Percentiles rank a stretch among this genome's conserved stretches.
Evolutionary conservation across 1,284 basidiomycete genomes (phyloP).

Genomic region (Flammula alnicola): DNA sequence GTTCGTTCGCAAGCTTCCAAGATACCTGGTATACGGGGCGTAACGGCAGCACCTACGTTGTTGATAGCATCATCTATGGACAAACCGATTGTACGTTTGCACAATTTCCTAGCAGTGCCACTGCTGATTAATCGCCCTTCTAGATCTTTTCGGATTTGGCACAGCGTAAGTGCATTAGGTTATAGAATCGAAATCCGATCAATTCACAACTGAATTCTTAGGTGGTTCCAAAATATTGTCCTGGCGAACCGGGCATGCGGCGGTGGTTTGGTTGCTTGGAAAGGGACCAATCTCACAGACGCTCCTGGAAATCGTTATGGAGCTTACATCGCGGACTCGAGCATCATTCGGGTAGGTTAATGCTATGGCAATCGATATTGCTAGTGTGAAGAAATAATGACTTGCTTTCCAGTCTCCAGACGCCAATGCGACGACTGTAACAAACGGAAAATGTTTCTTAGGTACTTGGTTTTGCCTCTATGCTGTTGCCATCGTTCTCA

Average conservation of each 20-base stretch:
- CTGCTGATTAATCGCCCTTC: background rate
- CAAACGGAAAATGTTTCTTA: constrained; percentile 52
- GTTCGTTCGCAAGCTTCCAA: constrained; percentile 64
- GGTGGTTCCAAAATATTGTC: constrained; percentile 64
- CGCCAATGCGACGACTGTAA: constrained; percentile 53
- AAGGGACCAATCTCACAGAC: constrained; percentile 57
- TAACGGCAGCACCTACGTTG: constrained; percentile 62
- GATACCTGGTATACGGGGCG: constrained; percentile 71
- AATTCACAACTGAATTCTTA: too few relatives aligned
- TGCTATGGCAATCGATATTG: constrained; percentile 1
- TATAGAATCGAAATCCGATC: too few relatives aligned
- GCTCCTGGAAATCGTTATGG: constrained; percentile 61
- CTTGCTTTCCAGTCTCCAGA: constrained; percentile 56
- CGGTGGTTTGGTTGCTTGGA: constrained; percentile 67
- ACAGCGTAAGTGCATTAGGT: constrained; percentile 54
- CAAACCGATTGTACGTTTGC: constrained; percentile 65
- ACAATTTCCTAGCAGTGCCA: background rate
- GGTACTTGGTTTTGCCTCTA: constrained; percentile 40
- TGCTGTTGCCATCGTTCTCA: background rate
- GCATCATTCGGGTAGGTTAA: constrained; percentile 56
- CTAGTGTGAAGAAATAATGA: background rate
- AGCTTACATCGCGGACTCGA: constrained; percentile 62
- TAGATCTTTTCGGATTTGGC: constrained; percentile 62
- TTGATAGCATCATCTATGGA: constrained; percentile 66
- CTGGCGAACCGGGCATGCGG: constrained; percentile 67